phyloP scores from a whole-genome alignment of 1,284 basidiomycete genomes.

The Sparassis latifolia region DNA sequence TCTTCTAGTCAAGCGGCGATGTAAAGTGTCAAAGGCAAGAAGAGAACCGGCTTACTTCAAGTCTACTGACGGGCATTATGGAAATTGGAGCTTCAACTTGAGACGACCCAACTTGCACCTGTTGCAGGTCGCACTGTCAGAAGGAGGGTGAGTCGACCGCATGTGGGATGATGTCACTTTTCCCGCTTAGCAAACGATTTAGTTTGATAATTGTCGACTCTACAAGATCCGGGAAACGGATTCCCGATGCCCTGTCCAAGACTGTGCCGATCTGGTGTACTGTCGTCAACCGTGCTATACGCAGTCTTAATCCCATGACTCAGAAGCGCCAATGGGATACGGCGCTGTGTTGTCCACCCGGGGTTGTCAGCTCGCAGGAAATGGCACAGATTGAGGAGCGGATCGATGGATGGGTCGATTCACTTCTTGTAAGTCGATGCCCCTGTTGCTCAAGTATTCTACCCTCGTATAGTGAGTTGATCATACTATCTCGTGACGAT shows the following conservation, averaged over 20 bases:
- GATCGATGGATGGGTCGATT: slow-evolving; percentile 61
- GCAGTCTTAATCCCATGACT: slow-evolving; percentile 11
- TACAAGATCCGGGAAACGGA: slow-evolving; percentile 87
- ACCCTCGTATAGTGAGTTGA: not conserved
- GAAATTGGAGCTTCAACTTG: slow-evolving; percentile 84
- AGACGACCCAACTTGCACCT: slow-evolving; percentile 84
- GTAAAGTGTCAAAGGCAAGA: slow-evolving; percentile 11
- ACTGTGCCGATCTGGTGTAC: slow-evolving; percentile 96
- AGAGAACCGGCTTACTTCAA: slow-evolving; percentile 79
- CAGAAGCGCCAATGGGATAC: slow-evolving; percentile 40
- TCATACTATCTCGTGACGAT: not conserved
- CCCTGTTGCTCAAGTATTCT: not conserved
- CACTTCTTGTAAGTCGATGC: slow-evolving; percentile 43
- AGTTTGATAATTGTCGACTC: slow-evolving; percentile 90
- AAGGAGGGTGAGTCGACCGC: slow-evolving; percentile 47
- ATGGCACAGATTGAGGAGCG: slow-evolving; percentile 62
- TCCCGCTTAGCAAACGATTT: not conserved
- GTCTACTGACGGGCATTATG: slow-evolving; percentile 91
- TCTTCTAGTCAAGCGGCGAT: not conserved
- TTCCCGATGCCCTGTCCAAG: slow-evolving; percentile 93
- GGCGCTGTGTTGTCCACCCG: slow-evolving; percentile 59
- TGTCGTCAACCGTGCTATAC: slow-evolving; percentile 76
- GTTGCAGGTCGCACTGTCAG: slow-evolving; percentile 48
- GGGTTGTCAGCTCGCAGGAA: slow-evolving; percentile 63
- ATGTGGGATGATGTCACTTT: too few relatives aligned